These are phyloP conservation scores for Pyrus hybrid DNA, from an alignment of 331 rosid genomes.

Conservation along the genomic window DNA sequence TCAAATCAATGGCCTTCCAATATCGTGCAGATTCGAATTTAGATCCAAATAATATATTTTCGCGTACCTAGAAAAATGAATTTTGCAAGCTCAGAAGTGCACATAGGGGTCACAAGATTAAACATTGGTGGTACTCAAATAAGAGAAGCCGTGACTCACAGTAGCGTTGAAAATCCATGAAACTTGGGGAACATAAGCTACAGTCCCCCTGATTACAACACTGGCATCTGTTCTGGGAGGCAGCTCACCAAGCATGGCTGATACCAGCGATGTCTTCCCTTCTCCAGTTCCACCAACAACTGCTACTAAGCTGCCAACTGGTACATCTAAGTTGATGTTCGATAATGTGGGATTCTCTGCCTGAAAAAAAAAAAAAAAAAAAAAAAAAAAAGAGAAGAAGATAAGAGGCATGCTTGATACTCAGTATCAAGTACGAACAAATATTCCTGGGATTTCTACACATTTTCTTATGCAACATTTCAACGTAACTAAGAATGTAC, in stretches of 20 bases:
- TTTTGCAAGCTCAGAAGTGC: conserved; percentile 9
- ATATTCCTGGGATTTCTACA: no score
- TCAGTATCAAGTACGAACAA: not conserved
- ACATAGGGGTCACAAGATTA: not conserved
- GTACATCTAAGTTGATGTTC: conserved; percentile 64
- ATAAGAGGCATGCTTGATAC: not conserved
- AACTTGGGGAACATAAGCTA: conserved; percentile 93
- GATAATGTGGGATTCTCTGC: conserved; percentile 59
- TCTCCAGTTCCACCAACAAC: conserved; percentile 92
- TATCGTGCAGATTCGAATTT: conserved; percentile 52
- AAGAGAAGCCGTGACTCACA: conserved; percentile 41
- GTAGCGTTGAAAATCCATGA: conserved; percentile 98
- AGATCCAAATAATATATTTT: conserved; percentile 81
- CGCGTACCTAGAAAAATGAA: conserved; percentile 53
- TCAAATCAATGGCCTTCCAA: conserved; percentile 55
- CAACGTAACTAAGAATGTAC: not conserved
- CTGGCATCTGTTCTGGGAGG: conserved; percentile 40
- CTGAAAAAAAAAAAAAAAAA: conserved; percentile 20
- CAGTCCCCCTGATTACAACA: conserved; percentile 67
- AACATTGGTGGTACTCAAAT: not conserved
- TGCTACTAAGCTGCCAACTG: conserved; percentile 78
- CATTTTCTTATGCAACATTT: not conserved
- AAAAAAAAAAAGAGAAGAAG: not conserved
- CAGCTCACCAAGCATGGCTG: conserved; percentile 89
- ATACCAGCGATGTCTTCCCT: conserved; percentile 85